Base-by-base conservation (phyloP, 352 stramenopile species). In the Phytophthora sansomeana region DNA sequence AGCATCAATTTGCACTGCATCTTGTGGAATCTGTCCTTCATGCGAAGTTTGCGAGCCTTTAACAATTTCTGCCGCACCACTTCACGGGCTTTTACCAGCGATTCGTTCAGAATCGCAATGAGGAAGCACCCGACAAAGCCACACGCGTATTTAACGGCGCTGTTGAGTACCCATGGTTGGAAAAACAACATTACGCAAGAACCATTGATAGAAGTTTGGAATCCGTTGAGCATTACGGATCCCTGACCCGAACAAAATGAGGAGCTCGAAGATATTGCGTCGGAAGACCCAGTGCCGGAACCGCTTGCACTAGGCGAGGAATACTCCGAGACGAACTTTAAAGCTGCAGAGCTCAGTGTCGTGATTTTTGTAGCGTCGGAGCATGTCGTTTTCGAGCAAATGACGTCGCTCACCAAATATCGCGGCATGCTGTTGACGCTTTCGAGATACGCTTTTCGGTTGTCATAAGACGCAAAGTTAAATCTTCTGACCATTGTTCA, bases 171-270 rank as follows among this genome's bases (percentile, higher is more conserved):
- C 82, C 82, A 91, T 32, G 82, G 74, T 24, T 77, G 70, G 67
- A 91, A 91, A 48, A 91, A 77, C 6, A 91, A 68, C 42, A 75
- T 61, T 38, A 85, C 72, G 33, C 82, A 91, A n/a, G 76, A 78
- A 24, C 76, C 80, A 60, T 84, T 73, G 43, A 87, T 80, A 16
- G 78, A 79, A 28, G 77, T 79, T 43, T 87, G 78, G 64, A 91
- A 90, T 47, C 82, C 82, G 54, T 87, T 87, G 53, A 91, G 87
- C 82, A 91, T 91, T 26, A 83, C 77, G 5, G 81, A 84, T 33
- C 79, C 79, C 52, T 80, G 72, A 49, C 77, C 79, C 19, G 74
- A 71, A 52, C 79, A 88, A 24, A 88, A 88, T 5, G 41, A 41
- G 1, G 56, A 51, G 57, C 39, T 67, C 3, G 58, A 41, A 10